Evolutionary conservation across 306 rosid genomes (phyloP), one percentile per base, ranked within the genome.

Genomic region (Sophora flavescens): DNA sequence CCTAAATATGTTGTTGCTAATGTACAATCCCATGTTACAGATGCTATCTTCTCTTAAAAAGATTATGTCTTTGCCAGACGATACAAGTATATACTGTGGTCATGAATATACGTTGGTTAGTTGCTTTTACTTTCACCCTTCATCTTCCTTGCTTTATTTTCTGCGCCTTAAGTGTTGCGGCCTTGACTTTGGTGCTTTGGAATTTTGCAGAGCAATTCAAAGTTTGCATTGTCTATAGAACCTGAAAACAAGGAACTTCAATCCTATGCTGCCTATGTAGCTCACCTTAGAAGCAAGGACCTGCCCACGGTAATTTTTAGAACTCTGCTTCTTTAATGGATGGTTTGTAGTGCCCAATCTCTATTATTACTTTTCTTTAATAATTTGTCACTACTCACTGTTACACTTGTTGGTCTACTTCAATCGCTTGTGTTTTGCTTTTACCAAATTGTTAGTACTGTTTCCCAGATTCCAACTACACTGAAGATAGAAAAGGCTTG

Each of bases 81-180:
- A 86, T 72, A 95, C 99, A 22, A 86, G 72, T 77, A 83, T 95
- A 74, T 95, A 87, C 66, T 92, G 91, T 39, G 96, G 99, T 75
- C 99, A 95, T 60, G 97, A 92, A 48, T 87, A 92, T 79, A 95
- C 99, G 8, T 62, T 86, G 96, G 99, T 95, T 66, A 65, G 96
- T 80, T 68, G 13, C 51, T 44, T 66, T 12, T 28, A 57, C 47
- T 70, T 44, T 57, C 11, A 10, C 35, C 58, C 45, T 65, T 61
- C 22, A 52, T 61, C 32, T 82, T 53, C 61, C 82, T 44, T 69
- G 62, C 58, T 50, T 22, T 52, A 33, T 59, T 44, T 75, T 73
- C 8, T 65, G 15, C 13, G 33, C 54, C 18, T 0, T 33, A 53
- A 67, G 41, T 42, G 64, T 51, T 18, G 32, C 22, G 39, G 42